phyloP scores from a whole-genome alignment of 1,284 basidiomycete genomes.

The Irpex lacteus region DNA sequence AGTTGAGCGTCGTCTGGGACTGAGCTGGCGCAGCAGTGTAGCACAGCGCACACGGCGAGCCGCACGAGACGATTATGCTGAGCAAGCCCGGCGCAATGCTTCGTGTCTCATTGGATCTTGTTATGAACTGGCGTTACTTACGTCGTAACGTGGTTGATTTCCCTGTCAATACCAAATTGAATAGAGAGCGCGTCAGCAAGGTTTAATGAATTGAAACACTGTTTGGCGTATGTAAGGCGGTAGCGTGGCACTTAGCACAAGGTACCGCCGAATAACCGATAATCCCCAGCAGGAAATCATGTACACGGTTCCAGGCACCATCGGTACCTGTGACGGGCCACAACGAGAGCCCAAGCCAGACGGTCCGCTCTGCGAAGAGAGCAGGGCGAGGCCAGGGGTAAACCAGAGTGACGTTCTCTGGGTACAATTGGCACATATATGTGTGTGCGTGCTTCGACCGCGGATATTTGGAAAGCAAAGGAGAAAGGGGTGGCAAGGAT shows the following conservation, averaged over 20 bases:
- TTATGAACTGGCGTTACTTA: slow-evolving; percentile 35
- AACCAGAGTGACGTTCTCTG: not conserved
- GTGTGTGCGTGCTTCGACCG: not conserved
- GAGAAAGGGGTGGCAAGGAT: not conserved
- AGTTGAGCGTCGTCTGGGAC: not conserved
- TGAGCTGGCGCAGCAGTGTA: not conserved
- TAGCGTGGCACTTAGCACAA: not conserved
- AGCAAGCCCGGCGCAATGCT: not conserved
- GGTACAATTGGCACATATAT: not conserved
- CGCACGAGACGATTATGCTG: not conserved
- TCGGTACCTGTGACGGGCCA: not conserved
- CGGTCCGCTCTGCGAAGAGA: no score
- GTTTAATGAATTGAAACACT: not conserved
- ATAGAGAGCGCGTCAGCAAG: not conserved
- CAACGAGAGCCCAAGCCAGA: no score
- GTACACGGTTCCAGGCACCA: not conserved
- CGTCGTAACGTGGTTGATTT: slow-evolving; percentile 76
- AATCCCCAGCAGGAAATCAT: not conserved
- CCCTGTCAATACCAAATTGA: slow-evolving; percentile 33
- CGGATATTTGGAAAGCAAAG: not conserved
- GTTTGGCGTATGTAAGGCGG: not conserved
- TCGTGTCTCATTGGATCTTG: not conserved
- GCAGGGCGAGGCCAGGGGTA: not conserved
- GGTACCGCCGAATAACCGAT: not conserved
- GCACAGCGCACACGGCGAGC: not conserved